Percentiles rank a stretch among this genome's conserved stretches.
Evolutionary conservation across 2,329 filamentous ascomycete genomes (phyloP).

Genomic region (Fusarium sp.): DNA sequence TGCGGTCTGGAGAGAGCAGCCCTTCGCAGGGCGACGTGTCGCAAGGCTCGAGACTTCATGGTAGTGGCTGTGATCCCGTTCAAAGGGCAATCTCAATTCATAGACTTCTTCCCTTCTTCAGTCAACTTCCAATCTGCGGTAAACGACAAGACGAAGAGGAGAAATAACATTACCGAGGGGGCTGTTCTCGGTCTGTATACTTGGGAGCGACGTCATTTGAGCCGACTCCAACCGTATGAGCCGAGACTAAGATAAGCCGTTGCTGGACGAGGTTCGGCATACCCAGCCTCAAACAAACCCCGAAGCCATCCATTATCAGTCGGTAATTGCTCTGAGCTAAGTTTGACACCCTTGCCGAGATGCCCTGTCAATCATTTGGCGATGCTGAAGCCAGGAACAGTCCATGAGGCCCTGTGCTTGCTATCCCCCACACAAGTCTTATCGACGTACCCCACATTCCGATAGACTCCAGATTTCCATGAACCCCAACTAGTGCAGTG

Average conservation of each 20-base stretch:
- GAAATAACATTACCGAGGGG: constrained; percentile 38
- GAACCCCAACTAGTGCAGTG: constrained; percentile 4
- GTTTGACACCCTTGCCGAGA: background rate
- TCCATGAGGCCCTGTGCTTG: constrained; percentile 9
- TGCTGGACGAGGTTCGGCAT: constrained; percentile 40
- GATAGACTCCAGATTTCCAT: constrained; percentile 29
- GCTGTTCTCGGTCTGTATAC: constrained; percentile 26
- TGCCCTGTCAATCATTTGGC: background rate
- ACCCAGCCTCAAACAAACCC: constrained; percentile 13
- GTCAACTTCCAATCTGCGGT: constrained; percentile 4
- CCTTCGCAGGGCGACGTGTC: constrained; percentile 43
- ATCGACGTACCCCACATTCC: constrained; percentile 37
- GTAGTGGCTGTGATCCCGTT: constrained; percentile 29
- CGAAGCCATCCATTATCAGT: background rate
- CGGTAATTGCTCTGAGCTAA: background rate
- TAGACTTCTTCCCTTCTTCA: constrained; percentile 17
- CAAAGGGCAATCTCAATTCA: constrained; percentile 1
- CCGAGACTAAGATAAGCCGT: constrained; percentile 42
- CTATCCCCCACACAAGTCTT: constrained; percentile 36
- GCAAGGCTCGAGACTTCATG: constrained; percentile 50
- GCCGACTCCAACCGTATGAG: constrained; percentile 46
- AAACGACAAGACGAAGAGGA: constrained; percentile 13
- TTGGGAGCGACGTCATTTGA: constrained; percentile 45
- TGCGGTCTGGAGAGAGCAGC: constrained; percentile 37
- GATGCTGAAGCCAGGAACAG: constrained; percentile 2